Base-by-base conservation (phyloP, 140 eudicot species). In the Stevia rebaudiana region DNA sequence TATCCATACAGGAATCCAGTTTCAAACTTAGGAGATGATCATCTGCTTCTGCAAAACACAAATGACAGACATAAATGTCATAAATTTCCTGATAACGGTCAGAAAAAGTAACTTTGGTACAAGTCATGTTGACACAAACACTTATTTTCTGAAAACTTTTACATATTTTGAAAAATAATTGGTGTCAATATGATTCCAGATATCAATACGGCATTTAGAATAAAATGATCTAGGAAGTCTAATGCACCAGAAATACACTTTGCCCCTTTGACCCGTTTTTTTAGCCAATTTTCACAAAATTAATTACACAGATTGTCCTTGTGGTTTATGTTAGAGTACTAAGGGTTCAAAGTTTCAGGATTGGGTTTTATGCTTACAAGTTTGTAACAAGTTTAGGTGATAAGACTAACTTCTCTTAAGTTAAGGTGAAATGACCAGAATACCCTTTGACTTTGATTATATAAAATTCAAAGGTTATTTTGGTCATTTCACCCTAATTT, bases 1-100 rank as follows among this genome's bases (percentile, higher is more conserved):
- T 69, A 72, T 79, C 85, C 50, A 94, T 31, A 74, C 72, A 86
- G 21, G 86, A 71, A 54, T 78, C 81, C 59, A 31, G 67, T 68
- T 71, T 81, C 67, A 76, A 81, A 57, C 82, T 71, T 56, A 72
- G 71, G 56, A 44, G 36, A 76, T 72, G 71, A 78, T 62, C 85
- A 68, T 61, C 69, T 61, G 80, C 71, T 50, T 87, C 90, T 80
- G 79, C 81, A 73, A 73, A 71, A 69, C 36, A 73, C 24, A 57
- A 49, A 70, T 13, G 11, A 33, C 52, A 59, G 21, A 48, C 41
- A 62, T 40, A 46, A 11, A 25, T 44, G 49, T 40, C 46, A 65
- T 35, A 64, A 42, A 4, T 53, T 44, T 39, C 67, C 24, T 53
- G 25, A 59, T 18, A 58, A 36, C 8, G 13, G 53, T 43, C 40